Evolutionary conservation across 352 stramenopile species (phyloP), one percentile per base, ranked within the genome.

Genomic region (Phytophthora pisi): DNA sequence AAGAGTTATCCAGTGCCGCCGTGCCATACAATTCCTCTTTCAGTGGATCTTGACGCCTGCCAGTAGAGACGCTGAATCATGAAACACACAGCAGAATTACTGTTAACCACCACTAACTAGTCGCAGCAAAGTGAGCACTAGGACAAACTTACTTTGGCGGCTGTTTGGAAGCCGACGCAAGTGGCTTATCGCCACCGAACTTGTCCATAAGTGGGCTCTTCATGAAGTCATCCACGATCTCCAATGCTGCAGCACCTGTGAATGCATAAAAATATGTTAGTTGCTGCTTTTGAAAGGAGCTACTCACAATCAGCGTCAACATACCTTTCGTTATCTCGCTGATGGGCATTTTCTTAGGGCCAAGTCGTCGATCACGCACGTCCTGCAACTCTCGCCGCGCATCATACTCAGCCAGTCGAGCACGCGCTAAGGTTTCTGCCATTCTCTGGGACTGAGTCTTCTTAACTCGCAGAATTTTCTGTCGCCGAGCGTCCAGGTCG

Each of bases 171-270:
- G 16, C 26, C 55, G 31, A 24, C 40, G 42, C 9, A 9, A 28
- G 0, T 10, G 34, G 10, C 16, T 53, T 47, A 2, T 73, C 68
- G 15, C 52, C 49, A 34, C 74, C 64, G 49, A 92, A 92, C 40
- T 65, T 83, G 49, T 92, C 79, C 78, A 95, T 84, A 7, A 95
- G 64, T 57, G 84, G 79, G n/a, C 84, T 88, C 30, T 75, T 84
- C 24, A 92, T 85, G 23, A 95, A 92, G n/a, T 84, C 68, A 53
- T 93, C 81, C 3, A 84, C 85, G n/a, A 95, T 95, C 72, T 95
- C 85, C 20, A 93, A 66, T 7, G 87, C 84, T 9, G 85, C 84
- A 55, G 84, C 85, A 49, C 87, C 87, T 93, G 51, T 26, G 36
- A n/a, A 42, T 42, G 11, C 46, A 38, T 20, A 24, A 23, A 46